Percentiles rank a stretch among this genome's conserved stretches.
phyloP scores from a whole-genome alignment of 495 filamentous ascomycete genomes.

The Cladorrhinum samala region DNA sequence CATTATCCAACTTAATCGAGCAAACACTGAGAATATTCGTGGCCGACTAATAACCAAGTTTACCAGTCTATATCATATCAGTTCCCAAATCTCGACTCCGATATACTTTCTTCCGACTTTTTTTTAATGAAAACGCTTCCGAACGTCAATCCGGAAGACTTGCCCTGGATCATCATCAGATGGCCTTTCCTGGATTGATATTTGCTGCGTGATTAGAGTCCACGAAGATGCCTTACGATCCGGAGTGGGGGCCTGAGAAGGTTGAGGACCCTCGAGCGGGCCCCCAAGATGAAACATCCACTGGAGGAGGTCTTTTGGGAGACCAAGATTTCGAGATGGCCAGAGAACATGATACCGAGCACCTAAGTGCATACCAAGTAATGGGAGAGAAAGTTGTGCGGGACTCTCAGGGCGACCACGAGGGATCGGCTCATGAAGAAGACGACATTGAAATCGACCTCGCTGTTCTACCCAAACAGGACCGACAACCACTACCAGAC shows the following conservation, averaged over 20 bases:
- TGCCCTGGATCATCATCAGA: too few species aligned
- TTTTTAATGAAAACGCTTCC: too few species aligned
- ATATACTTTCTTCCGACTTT: too few species aligned
- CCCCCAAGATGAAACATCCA: not conserved
- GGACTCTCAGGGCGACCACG: not conserved
- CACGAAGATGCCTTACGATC: constrained; percentile 18
- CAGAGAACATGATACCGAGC: not conserved
- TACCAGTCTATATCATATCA: too few species aligned
- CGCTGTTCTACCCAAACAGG: not conserved
- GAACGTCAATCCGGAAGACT: too few species aligned
- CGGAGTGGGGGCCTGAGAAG: constrained; percentile 3
- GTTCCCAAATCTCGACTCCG: too few species aligned
- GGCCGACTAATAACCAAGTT: too few species aligned
- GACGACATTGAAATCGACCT: constrained; percentile 6
- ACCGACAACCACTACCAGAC: not conserved
- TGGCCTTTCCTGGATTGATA: too few species aligned
- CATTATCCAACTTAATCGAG: too few species aligned
- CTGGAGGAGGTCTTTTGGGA: not conserved
- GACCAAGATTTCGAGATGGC: not conserved
- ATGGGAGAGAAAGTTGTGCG: not conserved
- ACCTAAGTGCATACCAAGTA: not conserved
- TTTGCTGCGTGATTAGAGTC: too few species aligned
- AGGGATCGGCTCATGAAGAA: not conserved
- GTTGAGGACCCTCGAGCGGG: not conserved
- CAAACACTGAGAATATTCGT: too few species aligned